A percentile compares a stretch with the other conserved stretches of the same genome.
phyloP scores from a whole-genome alignment of 2,329 filamentous ascomycete species.

The Saccharata proteae region DNA sequence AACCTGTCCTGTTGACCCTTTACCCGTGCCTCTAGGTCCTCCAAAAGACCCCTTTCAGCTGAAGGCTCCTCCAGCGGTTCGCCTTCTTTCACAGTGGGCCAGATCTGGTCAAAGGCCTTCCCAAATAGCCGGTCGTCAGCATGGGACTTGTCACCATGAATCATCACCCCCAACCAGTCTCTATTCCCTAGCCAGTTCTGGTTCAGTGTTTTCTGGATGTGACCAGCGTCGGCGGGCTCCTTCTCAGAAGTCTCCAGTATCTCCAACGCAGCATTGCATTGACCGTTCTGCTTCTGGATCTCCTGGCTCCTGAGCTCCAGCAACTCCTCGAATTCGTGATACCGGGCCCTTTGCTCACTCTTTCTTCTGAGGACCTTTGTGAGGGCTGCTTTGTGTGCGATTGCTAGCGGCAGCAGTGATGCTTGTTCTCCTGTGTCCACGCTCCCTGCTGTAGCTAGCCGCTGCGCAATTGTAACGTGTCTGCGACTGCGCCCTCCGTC shows the following conservation, averaged over 20 bases:
- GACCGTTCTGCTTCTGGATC: constrained; percentile 42
- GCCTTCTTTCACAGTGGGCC: constrained; percentile 52
- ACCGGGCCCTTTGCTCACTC: constrained; percentile 45
- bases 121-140: constrained; percentile 52
- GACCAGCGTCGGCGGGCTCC: constrained; percentile 15
- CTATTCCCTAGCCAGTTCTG: constrained; percentile 71
- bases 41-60: constrained; percentile 35
- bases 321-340: constrained; percentile 50
- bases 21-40: constrained; percentile 60
- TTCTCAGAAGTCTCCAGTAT: constrained; percentile 8
- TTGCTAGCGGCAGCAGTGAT: constrained; percentile 49
- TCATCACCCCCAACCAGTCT: constrained; percentile 58
- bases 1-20: constrained; percentile 55
- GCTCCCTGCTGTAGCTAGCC: constrained; percentile 34
- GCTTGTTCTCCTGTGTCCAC: constrained; percentile 21
- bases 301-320: constrained; percentile 51
- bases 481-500: constrained; percentile 35
- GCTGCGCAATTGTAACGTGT: constrained; percentile 32
- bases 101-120: constrained; percentile 57
- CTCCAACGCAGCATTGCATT: constrained; percentile 20
- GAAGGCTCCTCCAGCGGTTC: constrained; percentile 38
- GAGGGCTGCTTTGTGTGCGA: constrained; percentile 62
- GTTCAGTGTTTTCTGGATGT: constrained; percentile 47
- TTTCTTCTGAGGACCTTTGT: constrained; percentile 47
- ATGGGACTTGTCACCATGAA: constrained; percentile 51